Evolutionary conservation across 805 yeast species (phyloP).

Genomic region (Metschnikowia similis): DNA sequence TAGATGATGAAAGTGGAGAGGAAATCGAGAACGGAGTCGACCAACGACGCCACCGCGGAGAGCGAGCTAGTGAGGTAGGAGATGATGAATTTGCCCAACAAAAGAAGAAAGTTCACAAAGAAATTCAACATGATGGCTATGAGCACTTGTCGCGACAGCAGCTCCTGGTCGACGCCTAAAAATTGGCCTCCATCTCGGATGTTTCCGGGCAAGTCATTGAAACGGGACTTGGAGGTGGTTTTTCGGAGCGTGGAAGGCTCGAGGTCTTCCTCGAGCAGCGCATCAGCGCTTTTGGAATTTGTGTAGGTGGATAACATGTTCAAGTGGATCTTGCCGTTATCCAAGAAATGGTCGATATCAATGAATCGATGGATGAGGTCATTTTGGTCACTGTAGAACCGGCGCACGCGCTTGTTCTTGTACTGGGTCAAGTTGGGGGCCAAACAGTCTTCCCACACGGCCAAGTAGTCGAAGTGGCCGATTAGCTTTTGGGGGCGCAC

Average conservation of each 20-base stretch:
- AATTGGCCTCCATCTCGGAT: constrained; percentile 54
- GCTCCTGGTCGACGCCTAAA: constrained; percentile 45
- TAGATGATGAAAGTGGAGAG: constrained; percentile 71
- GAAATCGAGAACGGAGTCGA: constrained; percentile 72
- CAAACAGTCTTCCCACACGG: constrained; percentile 28
- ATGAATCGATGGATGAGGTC: constrained; percentile 50
- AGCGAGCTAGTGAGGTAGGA: constrained; percentile 64
- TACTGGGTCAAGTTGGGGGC: constrained; percentile 16
- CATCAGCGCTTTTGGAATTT: constrained; percentile 15
- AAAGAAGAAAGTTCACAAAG: constrained; percentile 51
- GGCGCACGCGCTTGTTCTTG: constrained; percentile 25
- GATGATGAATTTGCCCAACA: constrained; percentile 58
- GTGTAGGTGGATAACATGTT: constrained; percentile 60
- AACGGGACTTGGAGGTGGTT: constrained; percentile 22
- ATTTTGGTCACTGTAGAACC: constrained; percentile 58
- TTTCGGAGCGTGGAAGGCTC: constrained; percentile 10
- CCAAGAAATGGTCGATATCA: constrained; percentile 62
- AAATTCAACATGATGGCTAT: constrained; percentile 65
- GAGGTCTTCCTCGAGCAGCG: constrained; percentile 8
- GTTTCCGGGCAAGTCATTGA: constrained; percentile 55
- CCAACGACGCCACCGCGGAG: constrained; percentile 72
- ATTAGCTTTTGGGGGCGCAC: constrained; percentile 33
- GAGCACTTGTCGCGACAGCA: constrained; percentile 41
- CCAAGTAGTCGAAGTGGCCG: constrained; percentile 27
- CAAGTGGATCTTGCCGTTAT: constrained; percentile 60